These are phyloP conservation scores for Thalassiosira exigua DNA, from an alignment of 352 stramenopile species.

Conservation along the genomic window DNA sequence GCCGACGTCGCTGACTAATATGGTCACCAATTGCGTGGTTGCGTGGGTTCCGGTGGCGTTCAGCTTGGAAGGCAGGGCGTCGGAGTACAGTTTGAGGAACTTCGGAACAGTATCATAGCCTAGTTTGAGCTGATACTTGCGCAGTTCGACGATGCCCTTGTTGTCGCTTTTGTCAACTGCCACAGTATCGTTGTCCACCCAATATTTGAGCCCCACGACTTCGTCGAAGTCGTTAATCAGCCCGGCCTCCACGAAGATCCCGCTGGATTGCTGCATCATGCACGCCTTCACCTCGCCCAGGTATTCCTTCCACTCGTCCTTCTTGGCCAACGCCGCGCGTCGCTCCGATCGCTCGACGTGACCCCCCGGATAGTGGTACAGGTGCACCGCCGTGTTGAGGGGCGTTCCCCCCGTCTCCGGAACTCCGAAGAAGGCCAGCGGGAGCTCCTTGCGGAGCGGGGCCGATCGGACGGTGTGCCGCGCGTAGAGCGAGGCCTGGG, in stretches of 20 bases:
- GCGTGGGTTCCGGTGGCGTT: conserved; percentile 62
- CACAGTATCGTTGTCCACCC: conserved; percentile 22
- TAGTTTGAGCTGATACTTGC: conserved; percentile 72
- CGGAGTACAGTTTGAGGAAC: conserved; percentile 68
- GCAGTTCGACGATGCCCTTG: conserved; percentile 65
- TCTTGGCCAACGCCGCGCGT: conserved; percentile 29
- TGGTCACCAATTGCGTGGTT: conserved; percentile 62
- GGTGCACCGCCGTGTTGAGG: conserved; percentile 61
- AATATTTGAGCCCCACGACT: conserved; percentile 40
- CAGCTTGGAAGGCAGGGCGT: conserved; percentile 73
- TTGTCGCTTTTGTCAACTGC: conserved; percentile 10
- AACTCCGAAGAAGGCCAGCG: conserved; percentile 61
- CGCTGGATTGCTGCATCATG: conserved; percentile 53
- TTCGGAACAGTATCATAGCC: conserved; percentile 77
- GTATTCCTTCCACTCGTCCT: conserved; percentile 55
- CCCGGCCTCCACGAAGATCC: conserved; percentile 70
- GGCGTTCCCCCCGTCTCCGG: conserved; percentile 67
- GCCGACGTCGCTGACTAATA: conserved; percentile 72
- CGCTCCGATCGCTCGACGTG: conserved; percentile 51
- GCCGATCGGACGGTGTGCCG: conserved; percentile 28
- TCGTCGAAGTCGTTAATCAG: conserved; percentile 44
- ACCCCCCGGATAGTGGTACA: conserved; percentile 71
- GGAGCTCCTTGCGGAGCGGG: conserved; percentile 33
- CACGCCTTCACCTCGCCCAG: conserved; percentile 31
- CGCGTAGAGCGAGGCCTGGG: conserved; percentile 25